These are phyloP conservation scores for Echites panduratus DNA, from an alignment of 257 asterid species.

Conservation along the genomic window DNA sequence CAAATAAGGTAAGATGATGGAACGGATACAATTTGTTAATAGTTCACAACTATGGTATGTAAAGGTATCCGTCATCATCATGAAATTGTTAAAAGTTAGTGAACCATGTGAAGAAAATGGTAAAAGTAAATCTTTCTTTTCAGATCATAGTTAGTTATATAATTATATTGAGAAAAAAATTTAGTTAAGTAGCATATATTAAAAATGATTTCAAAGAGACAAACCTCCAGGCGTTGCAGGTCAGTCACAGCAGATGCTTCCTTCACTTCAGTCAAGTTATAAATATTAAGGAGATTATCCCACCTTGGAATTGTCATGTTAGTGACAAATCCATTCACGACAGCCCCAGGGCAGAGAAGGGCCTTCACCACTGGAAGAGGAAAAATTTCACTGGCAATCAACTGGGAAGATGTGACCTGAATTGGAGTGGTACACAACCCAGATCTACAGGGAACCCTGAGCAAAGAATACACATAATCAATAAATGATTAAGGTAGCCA, in stretches of 20 bases:
- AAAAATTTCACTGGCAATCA: constrained; percentile 73
- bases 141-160: neutral
- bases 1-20: neutral
- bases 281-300: constrained; percentile 52
- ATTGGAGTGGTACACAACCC: constrained; percentile 84
- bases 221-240: constrained; percentile 90
- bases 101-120: neutral
- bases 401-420: constrained; percentile 84
- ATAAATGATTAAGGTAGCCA: neutral
- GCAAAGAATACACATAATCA: neutral
- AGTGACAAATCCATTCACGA: constrained; percentile 44
- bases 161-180: neutral
- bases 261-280: constrained; percentile 71
- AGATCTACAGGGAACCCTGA: constrained; percentile 89
- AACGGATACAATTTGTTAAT: neutral
- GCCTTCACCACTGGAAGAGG: constrained; percentile 81
- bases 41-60: neutral
- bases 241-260: constrained; percentile 71
- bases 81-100: neutral
- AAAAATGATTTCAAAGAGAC: no score
- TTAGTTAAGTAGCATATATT: neutral
- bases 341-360: constrained; percentile 91
- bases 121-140: neutral
- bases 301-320: constrained; percentile 65
- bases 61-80: neutral